Base-by-base conservation (phyloP, 108 stramenopile species). In the Stephanodiscus triporus region DNA sequence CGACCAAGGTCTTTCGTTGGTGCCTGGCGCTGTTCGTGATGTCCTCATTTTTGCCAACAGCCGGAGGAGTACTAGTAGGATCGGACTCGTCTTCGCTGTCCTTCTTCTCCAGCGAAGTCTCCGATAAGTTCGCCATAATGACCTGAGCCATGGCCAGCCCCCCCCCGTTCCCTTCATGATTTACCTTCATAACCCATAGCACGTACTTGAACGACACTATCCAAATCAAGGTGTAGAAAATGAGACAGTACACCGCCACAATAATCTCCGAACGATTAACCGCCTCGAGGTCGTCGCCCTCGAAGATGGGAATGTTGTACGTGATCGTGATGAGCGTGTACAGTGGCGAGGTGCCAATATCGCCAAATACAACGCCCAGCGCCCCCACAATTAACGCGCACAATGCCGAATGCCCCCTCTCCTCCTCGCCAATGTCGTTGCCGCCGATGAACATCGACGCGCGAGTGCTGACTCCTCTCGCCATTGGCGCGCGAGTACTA, bases 181-280 rank as follows among this genome's bases (percentile, higher is more conserved):
- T 29, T 0, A 56, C 55, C 29, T n/a, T 56, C 55, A 56, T 56
- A 1, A 56, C 55, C 55, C 55, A 56, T 8, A 29, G 13, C 4
- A 56, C 27, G n/a, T 56, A 56, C 29, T 56, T 56, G 27, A 56
- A 11, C 55, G n/a, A 29, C 13, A 56, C 55, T 26, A 56, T 16
- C 55, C 55, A 56, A 56, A 56, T n/a, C 55, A 56, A 56, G 9
- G 27, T 56, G 6, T 56, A 56, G 6, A 56, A 56, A 10, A 56
- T 56, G 26, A 56, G 29, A 29, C 55, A 56, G 6, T 56, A 56
- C 13, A n/a, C 13, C 14, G 55, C 55, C 55, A 56, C 55, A n/a
- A 56, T 29, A 29, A 56, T 56, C n/a, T 56, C 55, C 27, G 24
- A 26, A 14, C 55, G 55, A 26, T 56, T 56, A 8, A 56, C 55